phyloP scores from a whole-genome alignment of 345 rosid species.

The Dimocarpus longan region DNA sequence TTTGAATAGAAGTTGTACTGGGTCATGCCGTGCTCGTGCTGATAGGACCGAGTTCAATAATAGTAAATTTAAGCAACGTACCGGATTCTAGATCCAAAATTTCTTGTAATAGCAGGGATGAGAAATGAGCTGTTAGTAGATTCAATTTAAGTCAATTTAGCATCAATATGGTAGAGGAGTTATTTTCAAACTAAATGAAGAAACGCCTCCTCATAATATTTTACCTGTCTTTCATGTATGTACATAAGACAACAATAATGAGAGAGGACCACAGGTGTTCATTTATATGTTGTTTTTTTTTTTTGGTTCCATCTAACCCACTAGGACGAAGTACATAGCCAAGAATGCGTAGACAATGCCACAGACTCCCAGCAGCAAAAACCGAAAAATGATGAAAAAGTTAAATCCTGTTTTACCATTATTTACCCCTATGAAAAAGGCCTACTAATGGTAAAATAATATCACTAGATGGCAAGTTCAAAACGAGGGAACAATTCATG shows the following conservation, averaged over 20 bases:
- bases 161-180: neutral
- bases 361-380: too few species aligned
- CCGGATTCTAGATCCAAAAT: neutral
- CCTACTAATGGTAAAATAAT: neutral
- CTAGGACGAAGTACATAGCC: neutral
- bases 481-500: neutral
- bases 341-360: neutral
- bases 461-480: too few species aligned
- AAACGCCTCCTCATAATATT: conserved; percentile 6
- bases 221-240: neutral
- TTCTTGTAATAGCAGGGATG: neutral
- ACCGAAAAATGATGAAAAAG: neutral
- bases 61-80: neutral
- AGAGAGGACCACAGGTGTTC: neutral
- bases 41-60: too few species aligned
- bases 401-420: too few species aligned
- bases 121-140: neutral
- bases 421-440: neutral
- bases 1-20: too few species aligned
- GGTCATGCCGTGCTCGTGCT: too few species aligned
- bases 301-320: neutral
- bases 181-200: conserved; percentile 13
- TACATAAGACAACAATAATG: neutral
- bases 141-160: neutral
- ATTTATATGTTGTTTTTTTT: neutral